phyloP scores from a whole-genome alignment of 306 rosid genomes.

The Cyamopsis tetragonoloba region DNA sequence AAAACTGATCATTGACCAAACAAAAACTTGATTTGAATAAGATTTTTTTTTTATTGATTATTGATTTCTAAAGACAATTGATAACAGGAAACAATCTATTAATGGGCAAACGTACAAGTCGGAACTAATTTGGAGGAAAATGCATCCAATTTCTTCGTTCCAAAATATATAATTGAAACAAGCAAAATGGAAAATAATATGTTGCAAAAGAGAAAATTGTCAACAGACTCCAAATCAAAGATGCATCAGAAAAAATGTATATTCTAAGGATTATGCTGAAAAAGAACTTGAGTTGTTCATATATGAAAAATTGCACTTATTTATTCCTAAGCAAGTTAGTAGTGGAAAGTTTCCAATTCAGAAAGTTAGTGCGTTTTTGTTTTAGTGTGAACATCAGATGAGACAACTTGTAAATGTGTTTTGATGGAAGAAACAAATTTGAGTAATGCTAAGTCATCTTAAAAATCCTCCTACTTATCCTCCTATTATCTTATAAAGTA shows the following conservation, averaged over 20 bases:
- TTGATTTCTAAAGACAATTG: slow-evolving; percentile 3
- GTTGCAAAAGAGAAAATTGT: neutral
- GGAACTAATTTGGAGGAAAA: neutral
- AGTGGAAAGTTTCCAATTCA: neutral
- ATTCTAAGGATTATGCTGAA: neutral
- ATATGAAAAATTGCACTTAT: neutral
- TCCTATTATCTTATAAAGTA: too few species aligned
- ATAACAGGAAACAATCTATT: slow-evolving; percentile 4
- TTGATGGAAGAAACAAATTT: too few species aligned
- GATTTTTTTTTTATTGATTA: too few species aligned
- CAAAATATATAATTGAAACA: slow-evolving; percentile 3
- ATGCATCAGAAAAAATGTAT: neutral
- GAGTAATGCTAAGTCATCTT: too few species aligned
- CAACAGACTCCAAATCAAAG: neutral
- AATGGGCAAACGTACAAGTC: neutral
- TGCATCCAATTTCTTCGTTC: neutral
- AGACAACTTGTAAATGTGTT: too few species aligned
- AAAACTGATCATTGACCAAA: neutral
- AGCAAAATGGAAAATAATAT: neutral
- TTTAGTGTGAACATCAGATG: too few species aligned
- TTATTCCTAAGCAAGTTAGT: neutral
- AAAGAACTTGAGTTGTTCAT: neutral
- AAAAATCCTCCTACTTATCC: too few species aligned
- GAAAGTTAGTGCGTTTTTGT: too few species aligned
- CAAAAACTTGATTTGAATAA: neutral